phyloP scores from a whole-genome alignment of 371 early-diverging fungal genomes.

The Entomophthora muscae region DNA sequence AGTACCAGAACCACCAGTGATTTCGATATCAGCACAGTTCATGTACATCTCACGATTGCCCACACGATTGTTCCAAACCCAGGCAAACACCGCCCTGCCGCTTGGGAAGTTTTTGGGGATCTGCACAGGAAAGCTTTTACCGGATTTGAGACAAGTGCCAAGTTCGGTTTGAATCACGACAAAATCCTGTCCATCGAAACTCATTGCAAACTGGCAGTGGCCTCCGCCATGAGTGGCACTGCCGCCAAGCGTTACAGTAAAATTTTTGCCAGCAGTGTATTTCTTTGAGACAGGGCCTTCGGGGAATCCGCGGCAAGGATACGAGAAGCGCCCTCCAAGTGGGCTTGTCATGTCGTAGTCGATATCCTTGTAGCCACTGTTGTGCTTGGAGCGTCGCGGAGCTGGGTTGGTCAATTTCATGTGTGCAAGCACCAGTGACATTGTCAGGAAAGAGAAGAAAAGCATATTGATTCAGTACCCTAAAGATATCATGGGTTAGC shows the following conservation, averaged over 20 bases:
- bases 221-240: slow-evolving; percentile 27
- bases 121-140: background rate
- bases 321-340: background rate
- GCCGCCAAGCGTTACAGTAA: slow-evolving; percentile 13
- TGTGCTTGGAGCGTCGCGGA: background rate
- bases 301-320: slow-evolving; percentile 2
- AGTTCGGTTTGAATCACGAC: background rate
- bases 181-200: slow-evolving; percentile 22
- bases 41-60: slow-evolving; percentile 21
- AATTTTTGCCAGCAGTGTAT: slow-evolving; percentile 15
- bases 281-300: background rate
- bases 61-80: slow-evolving; percentile 3
- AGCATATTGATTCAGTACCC: no score
- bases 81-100: slow-evolving; percentile 19
- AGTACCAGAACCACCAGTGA: slow-evolving; percentile 18
- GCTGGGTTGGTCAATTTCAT: slow-evolving; percentile 5
- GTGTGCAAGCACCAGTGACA: background rate
- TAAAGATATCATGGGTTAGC: no score
- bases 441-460: no score
- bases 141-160: background rate
- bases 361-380: background rate
- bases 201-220: slow-evolving; percentile 41
- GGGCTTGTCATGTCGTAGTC: slow-evolving; percentile 1
- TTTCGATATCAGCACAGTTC: slow-evolving; percentile 40
- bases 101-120: background rate